phyloP scores from a whole-genome alignment of 495 filamentous ascomycete genomes.

The Neurospora africana region DNA sequence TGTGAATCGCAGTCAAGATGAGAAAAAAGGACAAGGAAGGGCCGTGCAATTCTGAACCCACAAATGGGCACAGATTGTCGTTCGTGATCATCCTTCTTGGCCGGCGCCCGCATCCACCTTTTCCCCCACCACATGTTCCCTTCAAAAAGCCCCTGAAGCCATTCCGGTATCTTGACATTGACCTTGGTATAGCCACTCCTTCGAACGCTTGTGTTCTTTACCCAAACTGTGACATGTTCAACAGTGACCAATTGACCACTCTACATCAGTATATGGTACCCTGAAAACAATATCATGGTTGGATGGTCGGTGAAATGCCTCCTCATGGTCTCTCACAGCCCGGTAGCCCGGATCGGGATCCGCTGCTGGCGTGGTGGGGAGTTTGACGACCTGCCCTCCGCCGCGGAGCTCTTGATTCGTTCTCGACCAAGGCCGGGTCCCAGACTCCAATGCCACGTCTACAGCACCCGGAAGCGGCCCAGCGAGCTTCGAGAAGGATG shows the following conservation, averaged over 20 bases:
- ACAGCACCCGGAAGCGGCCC: neutral
- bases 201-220: neutral
- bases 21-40: neutral
- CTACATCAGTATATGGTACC: neutral
- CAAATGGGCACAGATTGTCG: neutral
- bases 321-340: neutral
- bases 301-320: neutral
- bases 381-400: neutral
- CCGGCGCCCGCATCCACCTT: neutral
- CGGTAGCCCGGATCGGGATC: neutral
- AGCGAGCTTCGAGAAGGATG: neutral
- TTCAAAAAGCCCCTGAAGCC: neutral
- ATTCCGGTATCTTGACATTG: neutral
- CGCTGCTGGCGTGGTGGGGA: neutral
- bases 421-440: neutral
- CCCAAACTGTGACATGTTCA: neutral
- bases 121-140: neutral
- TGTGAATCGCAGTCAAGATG: neutral
- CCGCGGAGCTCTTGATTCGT: neutral
- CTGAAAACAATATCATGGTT: neutral
- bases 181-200: neutral
- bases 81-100: neutral
- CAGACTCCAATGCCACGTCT: neutral
- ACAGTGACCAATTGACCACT: neutral
- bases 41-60: neutral